Base-by-base conservation (phyloP, 2,329 filamentous ascomycete species). In the Plectosphaerella plurivora region DNA sequence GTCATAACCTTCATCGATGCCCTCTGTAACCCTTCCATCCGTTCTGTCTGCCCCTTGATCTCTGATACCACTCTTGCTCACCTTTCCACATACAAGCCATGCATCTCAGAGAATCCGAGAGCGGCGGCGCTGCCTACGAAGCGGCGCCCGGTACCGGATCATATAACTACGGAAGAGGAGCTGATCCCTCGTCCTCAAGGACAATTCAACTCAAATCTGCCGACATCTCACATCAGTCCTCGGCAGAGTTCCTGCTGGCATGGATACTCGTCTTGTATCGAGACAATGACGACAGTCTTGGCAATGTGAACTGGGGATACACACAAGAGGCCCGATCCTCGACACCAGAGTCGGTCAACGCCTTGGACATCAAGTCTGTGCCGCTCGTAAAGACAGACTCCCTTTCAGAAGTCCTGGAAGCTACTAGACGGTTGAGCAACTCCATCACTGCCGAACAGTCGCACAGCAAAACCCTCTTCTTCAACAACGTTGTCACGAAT, bases 21-120 rank as follows among this genome's bases (percentile, higher is more conserved):
- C 49, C 41, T 72, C 76, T 33, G 28, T 33, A 9, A 33, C 3
- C 28, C 28, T 5, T 33, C 7, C 28, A 33, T 33, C 28, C 28
- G 44, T 81, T 5, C 11, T 24, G 14, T 2, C 35, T 83, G 61
- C 39, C 22, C 36, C 52, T 44, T 33, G 11, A 33, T 24, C 25
- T 47, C 24, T 47, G 45, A 47, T 47, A 47, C 45, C 25, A 47
- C 35, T 33, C n/a, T 15, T 24, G 4, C 35, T 33, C 22, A 47
- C 15, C 45, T n/a, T 41, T 16, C 16, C n/a, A 44, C 18, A 44
- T n/a, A 24, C 8, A 16, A 16, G 45, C 44, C n/a, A 58, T 58
- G 56, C 55, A 58, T 49, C 47, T 57, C 45, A 54, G 54, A 44
- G 55, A 57, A 49, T 35, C 45, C 46, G 55, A 57, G 37, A 52